Percentiles rank a stretch among this genome's conserved stretches.
Conservation (phyloP, 2,329 filamentous ascomycete genomes). For the Pseudopyrenochaeta lycopersici region DNA sequence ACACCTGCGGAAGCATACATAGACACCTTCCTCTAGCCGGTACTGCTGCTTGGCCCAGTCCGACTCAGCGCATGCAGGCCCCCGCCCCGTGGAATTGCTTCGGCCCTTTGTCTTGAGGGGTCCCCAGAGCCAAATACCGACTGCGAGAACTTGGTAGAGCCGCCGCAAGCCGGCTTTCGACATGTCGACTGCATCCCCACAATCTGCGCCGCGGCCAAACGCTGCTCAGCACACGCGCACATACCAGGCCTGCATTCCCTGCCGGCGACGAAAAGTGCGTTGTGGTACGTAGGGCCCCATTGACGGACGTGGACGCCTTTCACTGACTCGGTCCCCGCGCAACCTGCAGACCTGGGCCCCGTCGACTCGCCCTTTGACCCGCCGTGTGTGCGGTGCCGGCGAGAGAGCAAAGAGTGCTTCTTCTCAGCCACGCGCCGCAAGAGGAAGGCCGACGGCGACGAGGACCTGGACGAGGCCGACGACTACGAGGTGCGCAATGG, state of each 20-base stretch:
- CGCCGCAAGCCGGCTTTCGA: constrained; percentile 20
- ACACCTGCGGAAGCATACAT: constrained; percentile 6
- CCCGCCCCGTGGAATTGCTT: background rate
- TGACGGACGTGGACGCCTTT: constrained; percentile 4
- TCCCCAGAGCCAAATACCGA: background rate
- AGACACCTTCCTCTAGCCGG: constrained; percentile 20
- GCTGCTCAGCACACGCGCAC: constrained; percentile 46
- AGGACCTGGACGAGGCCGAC: constrained; percentile 54
- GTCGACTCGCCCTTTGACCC: constrained; percentile 88
- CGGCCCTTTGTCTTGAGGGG: background rate
- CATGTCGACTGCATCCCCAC: constrained; percentile 30
- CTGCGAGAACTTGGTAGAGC: constrained; percentile 7
- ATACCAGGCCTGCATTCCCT: constrained; percentile 61
- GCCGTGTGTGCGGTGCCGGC: constrained; percentile 90
- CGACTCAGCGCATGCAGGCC: constrained; percentile 21
- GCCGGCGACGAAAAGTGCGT: constrained; percentile 65
- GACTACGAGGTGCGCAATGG: constrained; percentile 79
- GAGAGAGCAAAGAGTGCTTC: constrained; percentile 96
- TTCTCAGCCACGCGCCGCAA: constrained; percentile 95
- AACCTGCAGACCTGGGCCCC: constrained; percentile 6
- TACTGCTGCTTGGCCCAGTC: constrained; percentile 10
- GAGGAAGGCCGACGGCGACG: constrained; percentile 71
- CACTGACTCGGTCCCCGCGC: background rate
- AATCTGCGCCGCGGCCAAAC: constrained; percentile 14
- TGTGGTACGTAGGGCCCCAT: constrained; percentile 56